Conservation (phyloP, 2,329 filamentous ascomycete species). For the Monilinia fructicola region DNA sequence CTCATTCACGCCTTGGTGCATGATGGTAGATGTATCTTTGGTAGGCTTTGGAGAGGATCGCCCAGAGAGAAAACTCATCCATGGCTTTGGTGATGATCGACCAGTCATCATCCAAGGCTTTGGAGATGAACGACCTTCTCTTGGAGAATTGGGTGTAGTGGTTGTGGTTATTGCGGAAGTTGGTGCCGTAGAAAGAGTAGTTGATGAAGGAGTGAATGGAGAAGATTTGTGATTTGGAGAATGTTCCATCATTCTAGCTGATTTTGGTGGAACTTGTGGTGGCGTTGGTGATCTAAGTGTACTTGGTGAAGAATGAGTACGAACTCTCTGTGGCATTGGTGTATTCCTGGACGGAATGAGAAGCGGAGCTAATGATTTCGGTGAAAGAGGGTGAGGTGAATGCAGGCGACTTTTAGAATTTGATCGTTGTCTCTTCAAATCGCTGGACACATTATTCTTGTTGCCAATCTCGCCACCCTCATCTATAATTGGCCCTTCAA, state of each 20-base stretch:
- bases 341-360: conserved; percentile 49
- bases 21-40: conserved; percentile 3
- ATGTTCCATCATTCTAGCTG: conserved; percentile 45
- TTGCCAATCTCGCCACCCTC: conserved; percentile 40
- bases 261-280: conserved; percentile 43
- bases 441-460: conserved; percentile 10
- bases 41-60: conserved; percentile 20
- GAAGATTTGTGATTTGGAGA: conserved; percentile 47
- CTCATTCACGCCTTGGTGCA: neutral
- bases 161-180: conserved; percentile 32
- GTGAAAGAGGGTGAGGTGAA: conserved; percentile 48
- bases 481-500: conserved; percentile 40
- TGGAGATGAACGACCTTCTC: conserved; percentile 33
- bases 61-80: conserved; percentile 23
- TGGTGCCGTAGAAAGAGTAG: conserved; percentile 32
- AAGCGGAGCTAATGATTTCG: conserved; percentile 56
- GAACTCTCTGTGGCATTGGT: conserved; percentile 28
- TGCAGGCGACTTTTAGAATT: conserved; percentile 3
- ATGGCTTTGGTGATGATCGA: conserved; percentile 33
- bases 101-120: conserved; percentile 28
- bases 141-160: conserved; percentile 21
- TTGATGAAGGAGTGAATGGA: conserved; percentile 42
- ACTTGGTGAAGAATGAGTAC: conserved; percentile 34
- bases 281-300: conserved; percentile 50
- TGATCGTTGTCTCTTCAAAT: conserved; percentile 11